These are phyloP conservation scores for Fagopyrum esculentum DNA, from an alignment of 148 eudicot genomes.

Conservation along the genomic window DNA sequence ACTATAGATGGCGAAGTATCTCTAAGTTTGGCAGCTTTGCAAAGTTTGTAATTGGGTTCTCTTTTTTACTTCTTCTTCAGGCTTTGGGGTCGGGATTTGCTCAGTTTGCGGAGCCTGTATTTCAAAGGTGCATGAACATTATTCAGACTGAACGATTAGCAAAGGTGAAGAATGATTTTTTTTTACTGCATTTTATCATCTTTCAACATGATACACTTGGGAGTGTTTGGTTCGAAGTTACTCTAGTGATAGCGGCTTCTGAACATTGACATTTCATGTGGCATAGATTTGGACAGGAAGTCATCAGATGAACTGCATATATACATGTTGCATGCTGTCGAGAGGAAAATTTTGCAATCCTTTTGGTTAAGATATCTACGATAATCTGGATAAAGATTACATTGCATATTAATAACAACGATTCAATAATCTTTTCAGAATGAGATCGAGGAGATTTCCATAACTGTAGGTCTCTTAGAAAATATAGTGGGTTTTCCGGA, in stretches of 20 bases:
- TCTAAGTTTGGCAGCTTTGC: not conserved
- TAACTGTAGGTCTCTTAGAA: too few relatives aligned
- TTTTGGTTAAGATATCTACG: not conserved
- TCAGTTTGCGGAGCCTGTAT: conserved; percentile 90
- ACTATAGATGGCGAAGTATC: not conserved
- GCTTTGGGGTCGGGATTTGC: conserved; percentile 87
- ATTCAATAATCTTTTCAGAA: not conserved
- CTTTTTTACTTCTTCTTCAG: conserved; percentile 35
- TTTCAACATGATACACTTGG: not conserved
- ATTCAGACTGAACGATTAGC: conserved; percentile 86
- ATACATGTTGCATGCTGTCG: not conserved
- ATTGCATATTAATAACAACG: too few relatives aligned
- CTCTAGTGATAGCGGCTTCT: not conserved
- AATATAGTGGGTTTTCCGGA: too few relatives aligned
- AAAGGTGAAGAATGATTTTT: conserved; percentile 41
- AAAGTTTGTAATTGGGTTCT: not conserved
- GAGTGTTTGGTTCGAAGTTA: not conserved
- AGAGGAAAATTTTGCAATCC: not conserved
- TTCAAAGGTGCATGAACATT: conserved; percentile 86
- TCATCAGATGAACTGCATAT: conserved; percentile 1
- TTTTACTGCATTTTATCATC: not conserved
- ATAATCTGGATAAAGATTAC: too few relatives aligned
- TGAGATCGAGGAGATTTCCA: not conserved
- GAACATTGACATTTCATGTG: not conserved
- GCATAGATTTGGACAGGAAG: not conserved